phyloP scores from a whole-genome alignment of 345 rosid species.

The Arabidopsis suecica region DNA sequence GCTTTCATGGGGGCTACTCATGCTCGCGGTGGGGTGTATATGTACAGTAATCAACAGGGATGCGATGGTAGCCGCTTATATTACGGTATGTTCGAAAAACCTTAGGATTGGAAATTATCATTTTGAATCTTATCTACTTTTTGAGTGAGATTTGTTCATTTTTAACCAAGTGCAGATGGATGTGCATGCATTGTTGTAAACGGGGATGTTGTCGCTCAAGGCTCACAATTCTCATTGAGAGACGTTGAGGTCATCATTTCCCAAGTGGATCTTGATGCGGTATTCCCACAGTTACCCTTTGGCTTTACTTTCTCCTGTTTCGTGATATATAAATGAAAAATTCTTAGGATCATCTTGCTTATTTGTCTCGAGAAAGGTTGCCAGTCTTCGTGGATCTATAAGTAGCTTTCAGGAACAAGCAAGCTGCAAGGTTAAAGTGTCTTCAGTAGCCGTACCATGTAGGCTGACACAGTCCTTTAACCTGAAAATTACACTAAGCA shows the following conservation, averaged over 20 bases:
- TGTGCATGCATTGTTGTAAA: constrained; percentile 84
- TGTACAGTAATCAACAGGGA: constrained; percentile 98
- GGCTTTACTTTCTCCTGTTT: constrained; percentile 10
- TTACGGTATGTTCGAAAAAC: constrained; percentile 59
- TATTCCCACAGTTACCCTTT: constrained; percentile 43
- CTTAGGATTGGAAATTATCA: not conserved
- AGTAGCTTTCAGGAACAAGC: constrained; percentile 94
- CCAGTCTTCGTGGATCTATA: constrained; percentile 86
- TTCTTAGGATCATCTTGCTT: constrained; percentile 10
- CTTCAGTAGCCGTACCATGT: constrained; percentile 71
- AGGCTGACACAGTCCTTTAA: constrained; percentile 75
- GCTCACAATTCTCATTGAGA: constrained; percentile 90
- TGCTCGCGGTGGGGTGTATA: constrained; percentile 88
- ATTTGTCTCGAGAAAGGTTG: constrained; percentile 66
- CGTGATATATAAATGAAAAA: not conserved
- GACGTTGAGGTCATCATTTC: constrained; percentile 92
- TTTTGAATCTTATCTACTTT: not conserved
- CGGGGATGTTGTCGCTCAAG: constrained; percentile 85
- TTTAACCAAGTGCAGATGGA: constrained; percentile 61
- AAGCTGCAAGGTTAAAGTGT: constrained; percentile 65
- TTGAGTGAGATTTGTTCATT: constrained; percentile 7
- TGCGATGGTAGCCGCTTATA: constrained; percentile 96
- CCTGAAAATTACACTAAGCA: constrained; percentile 68
- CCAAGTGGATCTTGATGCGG: constrained; percentile 93
- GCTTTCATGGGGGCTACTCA: constrained; percentile 85